Evolutionary conservation across 192 early-diverging fungal species (phyloP).

Genomic region (Spinellus fusiger): DNA sequence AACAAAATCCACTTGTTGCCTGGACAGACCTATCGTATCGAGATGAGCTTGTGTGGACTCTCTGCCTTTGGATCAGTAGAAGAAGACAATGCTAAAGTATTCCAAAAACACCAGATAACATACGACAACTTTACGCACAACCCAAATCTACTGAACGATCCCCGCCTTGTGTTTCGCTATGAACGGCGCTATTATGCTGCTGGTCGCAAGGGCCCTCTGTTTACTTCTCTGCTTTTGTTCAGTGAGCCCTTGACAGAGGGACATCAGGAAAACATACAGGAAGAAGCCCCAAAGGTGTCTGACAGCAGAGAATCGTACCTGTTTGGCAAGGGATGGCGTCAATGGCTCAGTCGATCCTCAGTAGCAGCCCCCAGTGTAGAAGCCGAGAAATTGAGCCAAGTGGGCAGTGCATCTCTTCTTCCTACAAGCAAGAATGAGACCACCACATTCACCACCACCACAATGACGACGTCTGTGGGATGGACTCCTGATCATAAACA

Average conservation of each 20-base stretch:
- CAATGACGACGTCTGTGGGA: slow-evolving; percentile 28
- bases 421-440: background rate
- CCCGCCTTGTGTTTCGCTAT: slow-evolving; percentile 49
- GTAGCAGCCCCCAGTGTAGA: slow-evolving; percentile 9
- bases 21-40: slow-evolving; percentile 37
- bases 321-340: slow-evolving; percentile 34
- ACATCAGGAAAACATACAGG: slow-evolving; percentile 43
- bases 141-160: slow-evolving; percentile 53
- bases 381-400: background rate
- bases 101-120: slow-evolving; percentile 43
- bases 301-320: slow-evolving; percentile 32
- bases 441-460: slow-evolving; percentile 33
- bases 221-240: slow-evolving; percentile 55
- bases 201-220: slow-evolving; percentile 53
- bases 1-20: slow-evolving; percentile 25
- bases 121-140: slow-evolving; percentile 53
- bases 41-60: slow-evolving; percentile 53
- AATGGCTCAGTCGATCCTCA: slow-evolving; percentile 38
- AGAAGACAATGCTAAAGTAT: slow-evolving; percentile 39
- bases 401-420: background rate
- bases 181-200: slow-evolving; percentile 60
- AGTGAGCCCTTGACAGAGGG: slow-evolving; percentile 3
- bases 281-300: slow-evolving; percentile 1
- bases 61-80: slow-evolving; percentile 41
- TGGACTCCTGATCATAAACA: slow-evolving; percentile 20